Base-by-base conservation (phyloP, 2,329 filamentous ascomycete species). In the Monosporascus sp. region DNA sequence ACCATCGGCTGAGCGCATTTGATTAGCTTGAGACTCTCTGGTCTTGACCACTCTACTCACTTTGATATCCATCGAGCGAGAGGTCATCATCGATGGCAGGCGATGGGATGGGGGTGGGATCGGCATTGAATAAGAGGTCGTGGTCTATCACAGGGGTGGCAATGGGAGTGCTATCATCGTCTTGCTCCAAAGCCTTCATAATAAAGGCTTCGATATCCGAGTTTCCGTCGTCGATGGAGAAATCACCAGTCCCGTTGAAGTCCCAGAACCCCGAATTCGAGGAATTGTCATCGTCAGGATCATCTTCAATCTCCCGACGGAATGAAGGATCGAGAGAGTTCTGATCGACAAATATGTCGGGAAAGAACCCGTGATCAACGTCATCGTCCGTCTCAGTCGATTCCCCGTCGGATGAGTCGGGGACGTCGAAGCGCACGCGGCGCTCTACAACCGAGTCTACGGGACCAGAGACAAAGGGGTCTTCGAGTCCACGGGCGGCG, bases 271-370 rank as follows among this genome's bases (percentile, higher is more conserved):
- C 75, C 22, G 78, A 81, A 54, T 77, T 77, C 5, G 78, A 84
- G 0, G 78, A 80, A 55, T 83, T 80, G 49, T 81, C 74, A 3
- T 62, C 61, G 49, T 78, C 76, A n/a, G 74, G 73, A 58, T 89
- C 84, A 58, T 81, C 78, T 65, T 91, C 87, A 58, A 92, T 87
- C 71, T 89, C 85, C 43, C 82, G 81, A 58, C 87, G 86, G 64
- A 93, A 84, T 50, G 79, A 78, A 6, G 87, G 86, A 61, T 91
- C 88, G 5, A 93, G 76, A 17, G 82, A 79, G 64, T 84, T 87
- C 69, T 91, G 87, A 49, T 88, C 84, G 53, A 92, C 77, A 68
- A 93, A 93, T 55, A 93, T 85, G 65, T 91, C 85, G 1, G 88
- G 87, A 57, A 90, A 90, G 58, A 91, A 81, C 58, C 57, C 61